These are phyloP conservation scores for Pseudogymnoascus sp. DNA, from an alignment of 2,329 filamentous ascomycete genomes.

Conservation along the genomic window DNA sequence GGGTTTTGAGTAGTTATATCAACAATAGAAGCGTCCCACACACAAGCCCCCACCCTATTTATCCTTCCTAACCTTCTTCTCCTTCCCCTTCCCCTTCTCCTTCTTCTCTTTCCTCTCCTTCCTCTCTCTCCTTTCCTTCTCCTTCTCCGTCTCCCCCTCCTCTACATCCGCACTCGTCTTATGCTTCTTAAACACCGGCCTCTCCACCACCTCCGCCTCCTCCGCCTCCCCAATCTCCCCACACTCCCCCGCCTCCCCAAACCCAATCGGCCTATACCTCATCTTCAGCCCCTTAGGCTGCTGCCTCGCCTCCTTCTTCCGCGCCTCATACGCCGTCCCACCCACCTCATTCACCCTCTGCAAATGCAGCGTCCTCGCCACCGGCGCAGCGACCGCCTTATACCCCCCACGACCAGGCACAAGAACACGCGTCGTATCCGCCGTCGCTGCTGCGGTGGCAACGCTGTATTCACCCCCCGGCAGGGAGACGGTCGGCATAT, in stretches of 20 bases:
- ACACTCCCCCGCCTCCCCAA: slow-evolving; percentile 34
- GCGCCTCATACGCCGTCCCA: slow-evolving; percentile 21
- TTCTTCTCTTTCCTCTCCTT: not conserved
- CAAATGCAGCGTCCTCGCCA: slow-evolving; percentile 53
- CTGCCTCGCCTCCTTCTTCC: slow-evolving; percentile 45
- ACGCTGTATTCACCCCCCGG: slow-evolving; percentile 56
- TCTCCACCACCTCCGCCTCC: slow-evolving; percentile 37
- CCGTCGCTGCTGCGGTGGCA: slow-evolving; percentile 45
- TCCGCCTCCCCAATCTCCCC: slow-evolving; percentile 39
- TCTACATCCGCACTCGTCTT: slow-evolving; percentile 30
- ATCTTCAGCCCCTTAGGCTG: slow-evolving; percentile 63
- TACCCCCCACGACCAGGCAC: slow-evolving; percentile 50
- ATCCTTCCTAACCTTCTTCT: slow-evolving; percentile 9
- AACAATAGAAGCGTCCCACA: not conserved
- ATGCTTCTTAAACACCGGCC: slow-evolving; percentile 29
- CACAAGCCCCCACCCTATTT: not conserved
- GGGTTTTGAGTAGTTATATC: not conserved
- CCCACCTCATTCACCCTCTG: slow-evolving; percentile 53
- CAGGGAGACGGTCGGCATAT: slow-evolving; percentile 51
- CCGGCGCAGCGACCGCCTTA: slow-evolving; percentile 48
- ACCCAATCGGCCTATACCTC: slow-evolving; percentile 61
- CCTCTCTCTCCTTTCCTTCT: not conserved
- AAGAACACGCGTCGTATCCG: slow-evolving; percentile 49
- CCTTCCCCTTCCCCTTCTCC: not conserved
- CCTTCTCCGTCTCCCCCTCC: slow-evolving; percentile 32